Evolutionary conservation across 2,329 filamentous ascomycete genomes (phyloP), one percentile per base, ranked within the genome.

Genomic region (Cordyceps militaris): DNA sequence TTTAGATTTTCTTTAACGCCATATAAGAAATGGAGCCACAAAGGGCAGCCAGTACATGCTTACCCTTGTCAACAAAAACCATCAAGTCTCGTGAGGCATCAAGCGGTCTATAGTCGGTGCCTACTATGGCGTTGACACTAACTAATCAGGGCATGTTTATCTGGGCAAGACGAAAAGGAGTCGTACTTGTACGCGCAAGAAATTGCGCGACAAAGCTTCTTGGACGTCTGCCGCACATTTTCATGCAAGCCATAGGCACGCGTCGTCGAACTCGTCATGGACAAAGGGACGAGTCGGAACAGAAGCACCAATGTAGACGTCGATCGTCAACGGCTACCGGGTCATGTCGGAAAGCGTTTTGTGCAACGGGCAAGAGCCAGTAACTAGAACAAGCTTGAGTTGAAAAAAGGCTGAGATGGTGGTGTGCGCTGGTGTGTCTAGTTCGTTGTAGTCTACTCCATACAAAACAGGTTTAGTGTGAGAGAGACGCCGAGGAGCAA

Each of bases 291-390:
- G 28, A 47, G 3, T 36, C 52, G 52, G 40, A 36, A 26, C n/a
- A 23, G n/a, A 7, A 30, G 38, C 36, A 38, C 5, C 16, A 2
- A n/a, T 21, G 21, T 32, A 2, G 24, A 23, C 9, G 44, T 13
- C 16, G 56, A 57, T 57, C 56, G 16, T 43, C 47, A 19, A 47
- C 38, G 36, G 32, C 56, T 30, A 47, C 38, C 56, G 56, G 56
- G 47, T 51, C 56, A 57, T 26, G 56, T 57, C 56, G 56, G 56
- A 38, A 46, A 40, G 43, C 13, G 28, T 3, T 16, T 6, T 23
- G n/a, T 10, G 5, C 30, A 10, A n/a, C 11, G 5, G 3, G n/a
- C 38, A 21, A 30, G 16, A 21, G 19, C 26, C 34, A 19, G 16
- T 13, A 47, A 50, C n/a, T 4, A 14, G 2, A 52, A n/a, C 19